Percentiles rank a stretch among this genome's conserved stretches.
Evolutionary conservation across 2,329 filamentous ascomycete species (phyloP).

Genomic region (Colletotrichum tanaceti): DNA sequence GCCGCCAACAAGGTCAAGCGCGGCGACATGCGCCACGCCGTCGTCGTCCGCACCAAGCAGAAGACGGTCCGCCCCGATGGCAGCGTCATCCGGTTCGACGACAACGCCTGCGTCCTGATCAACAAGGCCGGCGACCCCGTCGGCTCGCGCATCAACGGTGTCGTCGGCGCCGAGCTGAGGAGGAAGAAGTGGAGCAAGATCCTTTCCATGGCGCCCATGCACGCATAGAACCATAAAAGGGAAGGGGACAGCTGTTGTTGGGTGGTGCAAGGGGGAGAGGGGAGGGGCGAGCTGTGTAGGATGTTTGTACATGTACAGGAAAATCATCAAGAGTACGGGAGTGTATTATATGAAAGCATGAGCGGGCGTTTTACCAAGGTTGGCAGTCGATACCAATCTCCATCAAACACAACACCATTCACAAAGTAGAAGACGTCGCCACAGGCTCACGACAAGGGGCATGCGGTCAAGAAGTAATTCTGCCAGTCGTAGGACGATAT

Average conservation of each 20-base stretch:
- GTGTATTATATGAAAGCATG: conserved; percentile 39
- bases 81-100: conserved; percentile 91
- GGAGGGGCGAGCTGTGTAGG: conserved; percentile 7
- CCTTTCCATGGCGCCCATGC: conserved; percentile 86
- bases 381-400: conserved; percentile 39
- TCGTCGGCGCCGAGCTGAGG: conserved; percentile 90
- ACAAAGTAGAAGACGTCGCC: background rate
- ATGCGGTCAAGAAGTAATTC: background rate
- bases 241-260: background rate
- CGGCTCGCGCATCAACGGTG: conserved; percentile 89
- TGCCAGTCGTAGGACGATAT: background rate
- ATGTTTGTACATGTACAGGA: conserved; percentile 32
- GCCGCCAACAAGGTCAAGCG: conserved; percentile 93
- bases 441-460: too few species aligned
- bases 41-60: conserved; percentile 92
- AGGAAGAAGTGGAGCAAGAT: conserved; percentile 99
- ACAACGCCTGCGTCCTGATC: conserved; percentile 97
- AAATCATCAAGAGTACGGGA: conserved; percentile 10
- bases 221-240: conserved; percentile 55
- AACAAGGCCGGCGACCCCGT: conserved; percentile 98
- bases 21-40: conserved; percentile 95
- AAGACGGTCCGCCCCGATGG: conserved; percentile 89
- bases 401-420: conserved; percentile 28
- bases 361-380: conserved; percentile 36
- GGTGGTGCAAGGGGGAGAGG: background rate